phyloP scores from a whole-genome alignment of 2,329 filamentous ascomycete species.

The Beauveria sp. region DNA sequence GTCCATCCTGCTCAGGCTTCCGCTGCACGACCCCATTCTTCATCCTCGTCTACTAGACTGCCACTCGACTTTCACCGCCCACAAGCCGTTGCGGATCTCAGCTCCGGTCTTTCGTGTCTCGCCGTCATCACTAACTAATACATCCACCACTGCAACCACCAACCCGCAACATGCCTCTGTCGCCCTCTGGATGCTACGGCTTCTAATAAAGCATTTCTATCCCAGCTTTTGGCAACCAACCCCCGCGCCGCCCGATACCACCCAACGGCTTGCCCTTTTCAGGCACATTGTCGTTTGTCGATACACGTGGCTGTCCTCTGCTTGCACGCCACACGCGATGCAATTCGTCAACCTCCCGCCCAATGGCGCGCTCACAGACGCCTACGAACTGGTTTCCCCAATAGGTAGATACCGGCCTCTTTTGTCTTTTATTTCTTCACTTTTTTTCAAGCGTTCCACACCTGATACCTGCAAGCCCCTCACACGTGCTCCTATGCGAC shows the following conservation, averaged over 20 bases:
- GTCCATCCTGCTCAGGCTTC: background rate
- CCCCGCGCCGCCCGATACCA: background rate
- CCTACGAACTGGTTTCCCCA: constrained; percentile 7
- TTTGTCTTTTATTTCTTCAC: background rate
- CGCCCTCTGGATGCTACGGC: background rate
- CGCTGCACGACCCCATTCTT: background rate
- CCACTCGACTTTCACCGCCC: background rate
- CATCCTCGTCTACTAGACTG: background rate
- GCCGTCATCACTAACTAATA: background rate
- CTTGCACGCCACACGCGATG: background rate
- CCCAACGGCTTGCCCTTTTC: constrained; percentile 7
- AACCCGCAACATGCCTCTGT: background rate
- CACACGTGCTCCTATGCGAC: background rate
- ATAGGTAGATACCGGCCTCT: background rate
- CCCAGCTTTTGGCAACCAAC: background rate
- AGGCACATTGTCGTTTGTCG: background rate
- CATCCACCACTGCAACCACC: background rate
- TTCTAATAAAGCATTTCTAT: background rate
- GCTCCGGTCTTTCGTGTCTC: background rate
- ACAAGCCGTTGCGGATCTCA: background rate
- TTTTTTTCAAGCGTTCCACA: background rate
- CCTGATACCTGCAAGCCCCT: background rate
- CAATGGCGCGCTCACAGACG: background rate
- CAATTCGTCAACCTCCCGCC: background rate
- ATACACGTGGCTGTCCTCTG: background rate